Evolutionary conservation across 176 grass and related monocot genomes (phyloP).

Genomic region (Dendrocalamus sinicus): DNA sequence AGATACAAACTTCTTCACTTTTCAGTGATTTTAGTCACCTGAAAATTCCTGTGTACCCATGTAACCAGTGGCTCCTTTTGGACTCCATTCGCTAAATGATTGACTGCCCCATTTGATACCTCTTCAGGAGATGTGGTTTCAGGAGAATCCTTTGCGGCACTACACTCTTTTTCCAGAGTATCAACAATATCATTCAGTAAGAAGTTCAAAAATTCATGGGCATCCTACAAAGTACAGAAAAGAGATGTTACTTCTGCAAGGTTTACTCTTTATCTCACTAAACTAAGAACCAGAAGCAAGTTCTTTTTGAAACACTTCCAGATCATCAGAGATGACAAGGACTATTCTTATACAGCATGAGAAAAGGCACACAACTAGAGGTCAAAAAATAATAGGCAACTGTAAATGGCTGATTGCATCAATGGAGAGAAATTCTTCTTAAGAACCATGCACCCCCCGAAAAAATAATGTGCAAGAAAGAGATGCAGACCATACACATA

Average conservation of each 20-base stretch:
- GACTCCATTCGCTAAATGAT: slow-evolving; percentile 47
- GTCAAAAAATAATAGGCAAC: background rate
- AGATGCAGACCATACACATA: slow-evolving; percentile 28
- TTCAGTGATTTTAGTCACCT: slow-evolving; percentile 53
- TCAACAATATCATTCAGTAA: slow-evolving; percentile 94
- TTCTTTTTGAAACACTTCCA: background rate
- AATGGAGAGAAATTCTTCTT: slow-evolving; percentile 23
- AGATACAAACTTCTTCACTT: background rate
- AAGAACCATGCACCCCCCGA: background rate
- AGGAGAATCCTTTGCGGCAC: slow-evolving; percentile 54
- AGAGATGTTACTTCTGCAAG: slow-evolving; percentile 32
- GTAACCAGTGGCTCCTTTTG: slow-evolving; percentile 68
- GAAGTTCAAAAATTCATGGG: slow-evolving; percentile 95
- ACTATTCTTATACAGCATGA: slow-evolving; percentile 11
- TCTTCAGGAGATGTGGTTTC: slow-evolving; percentile 50
- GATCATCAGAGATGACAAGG: background rate
- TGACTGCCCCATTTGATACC: slow-evolving; percentile 53
- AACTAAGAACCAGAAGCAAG: slow-evolving; percentile 11
- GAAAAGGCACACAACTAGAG: background rate
- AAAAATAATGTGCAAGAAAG: background rate
- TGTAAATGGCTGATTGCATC: background rate
- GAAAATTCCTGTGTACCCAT: slow-evolving; percentile 90
- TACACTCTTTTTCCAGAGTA: slow-evolving; percentile 81
- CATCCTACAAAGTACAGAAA: slow-evolving; percentile 70
- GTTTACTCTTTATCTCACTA: slow-evolving; percentile 1